A percentile compares a stretch with the other conserved stretches of the same genome.
Evolutionary conservation across 768 basidiomycete genomes (phyloP).

Genomic region (Leccinum olivaceopallidum): DNA sequence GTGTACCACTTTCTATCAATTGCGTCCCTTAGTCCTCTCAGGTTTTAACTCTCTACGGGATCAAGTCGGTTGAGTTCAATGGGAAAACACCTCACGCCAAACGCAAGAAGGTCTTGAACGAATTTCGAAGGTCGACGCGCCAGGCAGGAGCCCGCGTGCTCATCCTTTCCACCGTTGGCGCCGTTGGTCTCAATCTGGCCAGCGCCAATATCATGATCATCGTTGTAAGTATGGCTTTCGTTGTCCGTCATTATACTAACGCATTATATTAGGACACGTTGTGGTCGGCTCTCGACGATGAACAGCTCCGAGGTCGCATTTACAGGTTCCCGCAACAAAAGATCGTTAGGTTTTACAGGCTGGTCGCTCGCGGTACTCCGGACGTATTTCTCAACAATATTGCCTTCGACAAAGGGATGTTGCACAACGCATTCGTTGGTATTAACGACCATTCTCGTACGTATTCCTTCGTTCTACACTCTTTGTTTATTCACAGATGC

Average conservation of each 20-base stretch:
- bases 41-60: neutral
- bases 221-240: neutral
- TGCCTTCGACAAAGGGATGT: conserved; percentile 14
- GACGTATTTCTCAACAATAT: conserved; percentile 28
- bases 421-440: neutral
- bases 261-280: neutral
- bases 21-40: neutral
- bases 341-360: neutral
- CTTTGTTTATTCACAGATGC: too few relatives aligned
- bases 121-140: neutral
- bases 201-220: neutral
- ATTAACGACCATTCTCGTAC: neutral
- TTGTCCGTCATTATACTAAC: neutral
- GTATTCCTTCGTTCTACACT: neutral
- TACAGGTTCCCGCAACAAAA: conserved; percentile 19
- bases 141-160: neutral
- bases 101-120: neutral
- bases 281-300: conserved; percentile 15
- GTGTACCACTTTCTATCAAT: neutral
- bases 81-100: neutral
- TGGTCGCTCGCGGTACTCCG: conserved; percentile 8
- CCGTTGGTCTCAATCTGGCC: neutral
- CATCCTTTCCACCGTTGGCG: neutral
- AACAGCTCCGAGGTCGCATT: conserved; percentile 20
- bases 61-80: neutral